These are phyloP conservation scores for Hydnomerulius pinastri DNA, from an alignment of 768 basidiomycete genomes.

Conservation along the genomic window DNA sequence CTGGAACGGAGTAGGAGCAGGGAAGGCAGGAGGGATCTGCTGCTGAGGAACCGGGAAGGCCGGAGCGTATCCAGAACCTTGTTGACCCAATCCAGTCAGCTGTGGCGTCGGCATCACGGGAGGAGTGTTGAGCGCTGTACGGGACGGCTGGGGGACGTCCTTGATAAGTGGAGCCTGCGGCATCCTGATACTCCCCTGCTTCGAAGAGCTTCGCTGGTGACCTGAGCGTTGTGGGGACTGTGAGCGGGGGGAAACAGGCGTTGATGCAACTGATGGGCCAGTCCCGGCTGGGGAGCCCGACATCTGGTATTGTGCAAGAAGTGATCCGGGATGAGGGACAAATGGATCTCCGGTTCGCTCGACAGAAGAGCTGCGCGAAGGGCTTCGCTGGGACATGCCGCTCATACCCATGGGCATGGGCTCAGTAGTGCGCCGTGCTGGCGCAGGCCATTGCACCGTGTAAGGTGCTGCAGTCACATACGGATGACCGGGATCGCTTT, in stretches of 20 bases:
- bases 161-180: conserved; percentile 19
- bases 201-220: conserved; percentile 18
- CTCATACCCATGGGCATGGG: conserved; percentile 4
- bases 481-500: conserved; percentile 26
- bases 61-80: not conserved
- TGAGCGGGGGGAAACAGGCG: conserved; percentile 18
- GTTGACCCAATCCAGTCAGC: conserved; percentile 12
- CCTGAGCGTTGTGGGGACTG: conserved; percentile 18
- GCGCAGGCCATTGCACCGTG: conserved; percentile 24
- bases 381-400: conserved; percentile 5
- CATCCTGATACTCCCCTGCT: conserved; percentile 16
- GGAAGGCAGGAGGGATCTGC: conserved; percentile 2
- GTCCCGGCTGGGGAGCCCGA: conserved; percentile 5
- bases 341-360: conserved; percentile 19
- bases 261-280: conserved; percentile 10
- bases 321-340: conserved; percentile 8
- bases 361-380: conserved; percentile 24
- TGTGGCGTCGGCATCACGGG: conserved; percentile 17
- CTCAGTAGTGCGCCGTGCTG: conserved; percentile 23
- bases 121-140: conserved; percentile 12
- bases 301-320: conserved; percentile 8
- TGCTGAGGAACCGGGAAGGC: not conserved
- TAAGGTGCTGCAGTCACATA: conserved; percentile 25
- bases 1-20: conserved; percentile 5
- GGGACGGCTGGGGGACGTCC: conserved; percentile 22